Evolutionary conservation across 495 filamentous ascomycete species (phyloP).

Genomic region (Neurospora sp.): DNA sequence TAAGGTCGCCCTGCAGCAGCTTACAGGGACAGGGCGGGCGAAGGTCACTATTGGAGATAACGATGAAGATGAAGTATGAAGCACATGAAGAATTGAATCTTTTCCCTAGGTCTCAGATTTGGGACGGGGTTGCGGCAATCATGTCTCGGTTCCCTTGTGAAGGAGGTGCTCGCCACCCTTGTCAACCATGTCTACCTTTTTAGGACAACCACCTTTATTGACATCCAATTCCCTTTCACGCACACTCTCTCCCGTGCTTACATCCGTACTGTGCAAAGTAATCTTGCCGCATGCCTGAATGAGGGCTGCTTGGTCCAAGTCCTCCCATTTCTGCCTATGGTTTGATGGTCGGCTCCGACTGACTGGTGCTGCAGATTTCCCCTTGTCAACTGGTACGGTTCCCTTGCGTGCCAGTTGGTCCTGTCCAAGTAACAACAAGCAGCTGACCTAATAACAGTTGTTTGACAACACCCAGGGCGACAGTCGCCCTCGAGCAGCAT

Average conservation of each 20-base stretch:
- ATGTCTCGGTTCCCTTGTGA: constrained; percentile 18
- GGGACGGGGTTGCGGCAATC: not conserved
- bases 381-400: constrained; percentile 13
- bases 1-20: constrained; percentile 77
- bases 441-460: not conserved
- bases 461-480: not conserved
- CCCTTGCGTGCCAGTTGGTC: constrained; percentile 35
- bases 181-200: constrained; percentile 3
- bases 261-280: constrained; percentile 13
- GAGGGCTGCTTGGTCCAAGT: constrained; percentile 3
- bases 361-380: constrained; percentile 7
- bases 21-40: constrained; percentile 71
- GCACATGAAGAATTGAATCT: constrained; percentile 11
- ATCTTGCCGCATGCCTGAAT: constrained; percentile 19
- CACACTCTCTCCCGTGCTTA: not conserved
- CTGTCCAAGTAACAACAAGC: not conserved
- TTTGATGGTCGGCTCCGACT: not conserved
- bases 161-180: constrained; percentile 10
- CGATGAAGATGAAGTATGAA: constrained; percentile 47
- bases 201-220: constrained; percentile 8
- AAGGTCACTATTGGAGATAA: constrained; percentile 78
- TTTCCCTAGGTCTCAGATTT: constrained; percentile 10
- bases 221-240: constrained; percentile 8
- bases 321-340: not conserved
- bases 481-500: constrained; percentile 11